Evolutionary conservation across 2,329 filamentous ascomycete species (phyloP), one percentile per base, ranked within the genome.

Genomic region (Aspergillus sp.): DNA sequence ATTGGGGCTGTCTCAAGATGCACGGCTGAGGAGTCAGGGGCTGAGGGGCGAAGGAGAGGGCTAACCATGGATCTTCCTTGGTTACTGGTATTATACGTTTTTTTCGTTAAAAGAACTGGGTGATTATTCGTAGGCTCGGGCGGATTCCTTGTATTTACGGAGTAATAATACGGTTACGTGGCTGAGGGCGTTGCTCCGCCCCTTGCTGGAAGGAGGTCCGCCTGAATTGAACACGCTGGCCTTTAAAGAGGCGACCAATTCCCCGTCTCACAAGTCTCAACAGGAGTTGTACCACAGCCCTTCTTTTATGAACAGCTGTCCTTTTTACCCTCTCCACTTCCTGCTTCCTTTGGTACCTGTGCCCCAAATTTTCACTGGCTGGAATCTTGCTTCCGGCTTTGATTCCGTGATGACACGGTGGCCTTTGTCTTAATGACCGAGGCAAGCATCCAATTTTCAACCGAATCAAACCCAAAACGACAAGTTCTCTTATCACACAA

Each of bases 221-320:
- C 53, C 50, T 53, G 60, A 65, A 68, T 55, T 67, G 70, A 72
- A 68, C 73, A 75, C 70, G 67, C 67, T 76, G 74, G 73, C 73
- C 74, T 76, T 76, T 74, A 68, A 75, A 74, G 68, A 66, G 65
- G 53, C 52, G 44, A 51, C 57, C 56, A 47, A 56, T 63, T 60
- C 62, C 67, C 44, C 58, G 15, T 55, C 48, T 48, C 48, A 17
- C 45, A 50, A n/a, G 31, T 48, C 48, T 19, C 45, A 51, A n/a
- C 33, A 52, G 37, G 46, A 21, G 21, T 21, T 21, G 21, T 21
- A 56, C 40, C 39, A 58, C 54, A 52, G 47, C 40, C 54, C 54
- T 61, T 46, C 56, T 57, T 52, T 55, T 68, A 45, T 65, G 63
- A 64, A 67, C 74, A 76, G 55, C 60, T 76, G 72, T 72, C 74